Evolutionary conservation across 2,329 filamentous ascomycete genomes (phyloP).

Genomic region (Diaporthe australafricana): DNA sequence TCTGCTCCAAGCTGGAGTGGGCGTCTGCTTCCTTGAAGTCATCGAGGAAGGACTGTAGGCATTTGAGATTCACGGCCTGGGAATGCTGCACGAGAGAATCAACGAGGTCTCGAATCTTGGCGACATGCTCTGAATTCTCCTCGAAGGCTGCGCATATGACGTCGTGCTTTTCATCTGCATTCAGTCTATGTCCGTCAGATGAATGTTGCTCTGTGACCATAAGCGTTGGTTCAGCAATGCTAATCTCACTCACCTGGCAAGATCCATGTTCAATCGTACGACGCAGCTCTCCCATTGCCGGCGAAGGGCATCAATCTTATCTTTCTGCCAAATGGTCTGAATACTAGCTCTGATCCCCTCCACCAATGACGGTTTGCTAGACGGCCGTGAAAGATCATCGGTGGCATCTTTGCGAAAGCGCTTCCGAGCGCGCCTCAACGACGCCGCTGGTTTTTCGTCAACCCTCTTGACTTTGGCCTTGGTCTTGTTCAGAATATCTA

Average conservation of each 20-base stretch:
- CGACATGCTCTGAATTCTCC: not conserved
- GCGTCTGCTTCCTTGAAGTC: not conserved
- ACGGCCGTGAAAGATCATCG: not conserved
- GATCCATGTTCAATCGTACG: not conserved
- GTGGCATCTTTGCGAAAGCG: not conserved
- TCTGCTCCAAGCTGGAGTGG: not conserved
- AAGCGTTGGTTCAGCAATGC: not conserved
- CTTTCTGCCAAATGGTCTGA: not conserved
- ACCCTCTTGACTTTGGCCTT: not conserved
- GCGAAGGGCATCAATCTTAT: not conserved
- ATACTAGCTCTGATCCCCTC: slow-evolving; percentile 5
- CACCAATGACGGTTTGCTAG: not conserved
- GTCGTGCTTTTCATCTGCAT: not conserved
- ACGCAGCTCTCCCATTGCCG: not conserved
- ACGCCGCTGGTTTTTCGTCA: not conserved
- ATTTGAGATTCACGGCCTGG: not conserved
- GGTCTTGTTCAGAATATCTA: not conserved
- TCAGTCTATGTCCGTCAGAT: not conserved
- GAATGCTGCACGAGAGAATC: not conserved
- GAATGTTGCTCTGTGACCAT: not conserved
- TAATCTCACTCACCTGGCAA: not conserved
- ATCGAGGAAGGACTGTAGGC: slow-evolving; percentile 4
- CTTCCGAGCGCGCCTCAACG: not conserved
- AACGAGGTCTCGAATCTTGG: not conserved
- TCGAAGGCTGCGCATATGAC: not conserved